These are phyloP conservation scores for Boletus huronensis DNA, from an alignment of 768 basidiomycete genomes.

Conservation along the genomic window DNA sequence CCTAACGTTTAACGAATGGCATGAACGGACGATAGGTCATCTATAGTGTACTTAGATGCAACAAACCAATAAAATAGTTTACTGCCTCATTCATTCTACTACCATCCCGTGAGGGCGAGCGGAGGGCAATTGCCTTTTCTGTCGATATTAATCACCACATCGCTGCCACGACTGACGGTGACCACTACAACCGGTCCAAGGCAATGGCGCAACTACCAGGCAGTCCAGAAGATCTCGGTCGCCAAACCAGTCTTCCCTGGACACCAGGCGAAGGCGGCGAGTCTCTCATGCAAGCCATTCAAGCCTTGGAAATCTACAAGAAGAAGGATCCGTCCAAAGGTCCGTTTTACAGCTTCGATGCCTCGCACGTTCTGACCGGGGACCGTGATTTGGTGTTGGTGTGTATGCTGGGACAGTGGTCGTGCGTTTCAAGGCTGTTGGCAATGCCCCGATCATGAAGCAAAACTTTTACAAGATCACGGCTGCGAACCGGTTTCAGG, in stretches of 20 bases:
- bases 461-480: slow-evolving; percentile 99
- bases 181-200: slow-evolving; percentile 6
- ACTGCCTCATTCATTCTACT: neutral
- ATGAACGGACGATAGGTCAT: neutral
- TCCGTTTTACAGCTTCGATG: slow-evolving; percentile 24
- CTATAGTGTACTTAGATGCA: neutral
- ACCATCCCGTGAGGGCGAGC: neutral
- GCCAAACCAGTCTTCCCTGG: slow-evolving; percentile 31
- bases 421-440: slow-evolving; percentile 95
- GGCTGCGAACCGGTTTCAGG: slow-evolving; percentile 89
- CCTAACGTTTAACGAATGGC: neutral
- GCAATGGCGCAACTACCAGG: slow-evolving; percentile 30
- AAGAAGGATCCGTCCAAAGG: slow-evolving; percentile 82
- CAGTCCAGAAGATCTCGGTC: slow-evolving; percentile 35
- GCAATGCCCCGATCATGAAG: slow-evolving; percentile 98
- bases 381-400: neutral
- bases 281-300: slow-evolving; percentile 46
- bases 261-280: slow-evolving; percentile 32
- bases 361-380: neutral
- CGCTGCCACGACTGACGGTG: neutral
- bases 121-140: slow-evolving; percentile 9
- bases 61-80: neutral
- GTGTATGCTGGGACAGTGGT: slow-evolving; percentile 56
- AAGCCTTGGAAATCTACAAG: slow-evolving; percentile 82
- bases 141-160: neutral